Evolutionary conservation across 202 grass and related monocot genomes (phyloP), one percentile per base, ranked within the genome.

Genomic region (Schoenoplectus triqueter): DNA sequence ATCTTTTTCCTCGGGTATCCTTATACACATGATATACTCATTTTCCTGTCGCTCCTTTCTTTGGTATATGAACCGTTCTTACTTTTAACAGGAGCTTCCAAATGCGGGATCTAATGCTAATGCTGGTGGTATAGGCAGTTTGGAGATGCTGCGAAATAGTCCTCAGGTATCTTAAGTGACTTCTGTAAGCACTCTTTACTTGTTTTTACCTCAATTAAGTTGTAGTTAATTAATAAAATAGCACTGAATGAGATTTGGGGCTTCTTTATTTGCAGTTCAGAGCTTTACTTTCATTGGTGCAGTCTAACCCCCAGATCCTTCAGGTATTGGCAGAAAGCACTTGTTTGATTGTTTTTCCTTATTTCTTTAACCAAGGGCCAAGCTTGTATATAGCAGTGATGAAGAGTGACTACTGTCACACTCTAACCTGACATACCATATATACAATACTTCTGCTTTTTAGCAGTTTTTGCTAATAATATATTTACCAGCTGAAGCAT

Each of bases 1-100:
- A 98, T 64, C 95, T 98, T 80, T 96, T 99, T 87, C 96, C 96
- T 84, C 93, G 90, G 78, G 96, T 95, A 90, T 13, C 14, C 2
- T 10, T 39, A 11, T 56, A 21, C 15, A 40, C 52, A 64, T 64
- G 14, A 31, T 67, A 45, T 9, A 41, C 47, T 78, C 5, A 11
- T 86, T 78, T 18, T 50, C 21, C 18, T 64, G 40, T 65, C 67
- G 17, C 73, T 45, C 4, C 15, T 22, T 75, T 67, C 15, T 17
- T 65, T 90, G 47, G n/a, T 47, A 62, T 31, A 79, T 60, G 60
- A 61, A 79, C 14, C 45, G 55, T 79, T 31, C 39, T 60, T 83
- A 11, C 50, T 39, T 50, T 60, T 68, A 69, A 66, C 71, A 99
- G 96, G 86, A 88, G 62, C 87, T 95, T 83, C 95, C 95, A 48